phyloP scores from a whole-genome alignment of 768 basidiomycete species.

The Postia placenta region DNA sequence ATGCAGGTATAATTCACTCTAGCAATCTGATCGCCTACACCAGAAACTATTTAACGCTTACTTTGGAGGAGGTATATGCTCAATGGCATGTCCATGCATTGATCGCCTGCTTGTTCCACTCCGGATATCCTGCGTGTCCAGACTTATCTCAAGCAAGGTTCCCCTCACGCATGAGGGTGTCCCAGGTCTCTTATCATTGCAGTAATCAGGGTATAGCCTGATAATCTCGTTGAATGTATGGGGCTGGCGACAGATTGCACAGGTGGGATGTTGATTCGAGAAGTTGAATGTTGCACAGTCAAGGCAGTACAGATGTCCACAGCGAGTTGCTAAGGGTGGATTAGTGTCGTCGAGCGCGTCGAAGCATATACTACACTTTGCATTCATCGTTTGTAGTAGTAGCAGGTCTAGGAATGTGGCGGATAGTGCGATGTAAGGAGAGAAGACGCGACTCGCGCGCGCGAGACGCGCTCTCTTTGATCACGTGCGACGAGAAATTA shows the following conservation, averaged over 20 bases:
- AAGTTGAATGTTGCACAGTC: constrained; percentile 22
- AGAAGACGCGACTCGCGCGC: neutral
- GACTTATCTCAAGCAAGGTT: neutral
- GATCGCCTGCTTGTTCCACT: neutral
- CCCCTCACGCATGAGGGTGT: neutral
- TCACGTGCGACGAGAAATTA: too few species aligned
- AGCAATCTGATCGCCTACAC: too few species aligned
- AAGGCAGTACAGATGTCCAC: constrained; percentile 22
- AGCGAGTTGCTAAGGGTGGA: constrained; percentile 15
- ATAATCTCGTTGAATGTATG: constrained; percentile 14
- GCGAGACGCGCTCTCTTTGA: neutral
- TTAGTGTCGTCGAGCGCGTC: constrained; percentile 7
- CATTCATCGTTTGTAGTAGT: neutral
- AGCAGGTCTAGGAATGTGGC: too few species aligned
- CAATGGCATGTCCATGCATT: neutral
- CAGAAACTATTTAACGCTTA: too few species aligned
- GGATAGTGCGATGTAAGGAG: too few species aligned
- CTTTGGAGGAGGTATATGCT: too few species aligned
- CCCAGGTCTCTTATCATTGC: neutral
- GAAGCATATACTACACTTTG: constrained; percentile 15
- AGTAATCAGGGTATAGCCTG: constrained; percentile 13
- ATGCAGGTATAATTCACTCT: too few species aligned
- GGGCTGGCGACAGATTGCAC: constrained; percentile 15
- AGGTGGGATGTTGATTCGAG: constrained; percentile 8
- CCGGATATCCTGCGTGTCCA: neutral